Evolutionary conservation across 2,329 filamentous ascomycete species (phyloP).

Genomic region (Diaporthe sp.): DNA sequence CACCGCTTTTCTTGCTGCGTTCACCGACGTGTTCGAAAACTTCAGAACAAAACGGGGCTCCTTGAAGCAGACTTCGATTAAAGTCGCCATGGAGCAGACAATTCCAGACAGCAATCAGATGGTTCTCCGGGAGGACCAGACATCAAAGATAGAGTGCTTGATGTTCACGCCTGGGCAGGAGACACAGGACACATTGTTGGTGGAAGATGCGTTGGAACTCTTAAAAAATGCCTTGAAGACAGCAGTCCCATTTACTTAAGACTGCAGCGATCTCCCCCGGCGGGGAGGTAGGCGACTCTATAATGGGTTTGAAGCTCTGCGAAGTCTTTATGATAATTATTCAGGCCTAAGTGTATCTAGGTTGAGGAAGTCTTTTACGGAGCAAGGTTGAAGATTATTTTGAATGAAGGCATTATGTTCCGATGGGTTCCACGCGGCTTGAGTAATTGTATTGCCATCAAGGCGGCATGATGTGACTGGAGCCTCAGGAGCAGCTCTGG

Average conservation of each 20-base stretch:
- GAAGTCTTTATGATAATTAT: no score
- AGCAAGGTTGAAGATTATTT: no score
- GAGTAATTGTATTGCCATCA: no score
- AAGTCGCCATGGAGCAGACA: constrained; percentile 1
- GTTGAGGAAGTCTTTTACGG: no score
- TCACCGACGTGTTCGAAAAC: constrained; percentile 20
- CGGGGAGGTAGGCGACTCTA: no score
- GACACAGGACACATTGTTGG: not conserved
- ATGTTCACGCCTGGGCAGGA: not conserved
- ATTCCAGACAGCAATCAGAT: constrained; percentile 18
- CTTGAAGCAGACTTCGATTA: not conserved
- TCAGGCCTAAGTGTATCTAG: no score
- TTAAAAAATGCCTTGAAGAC: not conserved
- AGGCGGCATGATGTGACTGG: no score
- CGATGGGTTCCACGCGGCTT: no score
- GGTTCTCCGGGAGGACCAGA: not conserved
- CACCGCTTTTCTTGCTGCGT: constrained; percentile 31
- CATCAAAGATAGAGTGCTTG: constrained; percentile 30
- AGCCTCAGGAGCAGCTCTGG: no score
- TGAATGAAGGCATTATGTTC: no score
- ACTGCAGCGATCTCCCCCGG: no score
- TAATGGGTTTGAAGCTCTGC: no score
- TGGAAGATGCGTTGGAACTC: constrained; percentile 23
- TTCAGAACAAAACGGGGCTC: not conserved
- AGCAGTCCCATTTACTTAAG: not conserved